phyloP scores from a whole-genome alignment of 1,139 yeast species.

The Geotrichum fermentans region DNA sequence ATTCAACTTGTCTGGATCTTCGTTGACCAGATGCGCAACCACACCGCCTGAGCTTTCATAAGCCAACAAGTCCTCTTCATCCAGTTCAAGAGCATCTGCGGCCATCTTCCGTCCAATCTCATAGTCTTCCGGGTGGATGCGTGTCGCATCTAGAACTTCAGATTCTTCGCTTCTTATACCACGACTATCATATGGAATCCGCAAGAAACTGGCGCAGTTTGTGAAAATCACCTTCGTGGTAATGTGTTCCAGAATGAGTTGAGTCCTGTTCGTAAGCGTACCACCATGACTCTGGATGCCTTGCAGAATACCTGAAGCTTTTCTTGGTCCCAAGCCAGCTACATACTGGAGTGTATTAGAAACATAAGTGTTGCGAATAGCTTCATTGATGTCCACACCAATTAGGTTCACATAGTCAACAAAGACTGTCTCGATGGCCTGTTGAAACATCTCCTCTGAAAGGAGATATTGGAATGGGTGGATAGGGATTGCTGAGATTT shows the following conservation, averaged over 20 bases:
- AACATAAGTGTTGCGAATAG: constrained; percentile 67
- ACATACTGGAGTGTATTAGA: constrained; percentile 71
- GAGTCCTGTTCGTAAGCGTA: constrained; percentile 62
- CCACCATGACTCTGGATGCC: constrained; percentile 74
- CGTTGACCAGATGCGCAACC: constrained; percentile 72
- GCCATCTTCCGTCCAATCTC: constrained; percentile 96
- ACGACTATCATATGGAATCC: constrained; percentile 63
- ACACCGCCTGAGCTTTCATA: constrained; percentile 77
- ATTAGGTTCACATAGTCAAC: constrained; percentile 89
- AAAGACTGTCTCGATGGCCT: constrained; percentile 72
- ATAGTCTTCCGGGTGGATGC: constrained; percentile 97
- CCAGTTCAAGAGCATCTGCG: constrained; percentile 92
- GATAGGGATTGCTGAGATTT: constrained; percentile 64
- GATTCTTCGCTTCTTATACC: constrained; percentile 53
- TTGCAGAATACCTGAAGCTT: constrained; percentile 80
- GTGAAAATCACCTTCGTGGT: constrained; percentile 77
- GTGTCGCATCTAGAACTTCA: constrained; percentile 85
- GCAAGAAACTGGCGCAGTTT: constrained; percentile 87
- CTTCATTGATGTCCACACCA: constrained; percentile 90
- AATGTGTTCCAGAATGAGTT: constrained; percentile 74
- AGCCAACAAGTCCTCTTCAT: constrained; percentile 87
- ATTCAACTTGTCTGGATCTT: constrained; percentile 79
- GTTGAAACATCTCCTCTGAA: constrained; percentile 57
- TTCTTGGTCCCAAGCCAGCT: constrained; percentile 93
- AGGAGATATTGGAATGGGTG: constrained; percentile 72